These are phyloP conservation scores for Fraxinus latifolia DNA, from an alignment of 305 asterid genomes.

Conservation along the genomic window DNA sequence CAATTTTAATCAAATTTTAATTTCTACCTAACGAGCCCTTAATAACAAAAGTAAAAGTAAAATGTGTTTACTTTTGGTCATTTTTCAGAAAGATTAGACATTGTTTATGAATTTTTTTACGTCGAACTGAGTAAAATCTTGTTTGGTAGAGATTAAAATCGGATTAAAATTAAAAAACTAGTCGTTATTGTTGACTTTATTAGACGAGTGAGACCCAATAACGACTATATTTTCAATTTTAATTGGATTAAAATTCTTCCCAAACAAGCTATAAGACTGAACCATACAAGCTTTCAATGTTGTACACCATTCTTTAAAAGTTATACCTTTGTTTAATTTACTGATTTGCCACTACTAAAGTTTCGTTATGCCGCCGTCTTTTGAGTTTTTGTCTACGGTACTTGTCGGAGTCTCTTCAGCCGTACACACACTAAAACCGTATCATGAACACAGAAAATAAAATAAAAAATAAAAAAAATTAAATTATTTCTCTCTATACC, in stretches of 20 bases:
- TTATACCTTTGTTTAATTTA: neutral
- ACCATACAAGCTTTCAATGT: neutral
- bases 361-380: constrained; percentile 26
- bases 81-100: neutral
- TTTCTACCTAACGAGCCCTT: no score
- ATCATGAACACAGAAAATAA: neutral
- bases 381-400: constrained; percentile 13
- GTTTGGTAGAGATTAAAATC: no score
- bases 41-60: no score
- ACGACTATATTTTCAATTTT: no score
- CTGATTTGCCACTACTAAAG: constrained; percentile 16
- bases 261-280: neutral
- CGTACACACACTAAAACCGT: neutral
- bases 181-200: no score
- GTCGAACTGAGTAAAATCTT: neutral
- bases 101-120: neutral
- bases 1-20: no score
- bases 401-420: constrained; percentile 21
- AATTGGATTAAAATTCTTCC: no score
- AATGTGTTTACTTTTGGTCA: neutral
- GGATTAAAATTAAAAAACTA: no score
- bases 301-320: neutral
- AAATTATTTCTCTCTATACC: neutral
- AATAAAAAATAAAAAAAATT: neutral
- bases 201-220: no score